Conservation (phyloP, 164 flowering plant species). For the Vitis labrusca region DNA sequence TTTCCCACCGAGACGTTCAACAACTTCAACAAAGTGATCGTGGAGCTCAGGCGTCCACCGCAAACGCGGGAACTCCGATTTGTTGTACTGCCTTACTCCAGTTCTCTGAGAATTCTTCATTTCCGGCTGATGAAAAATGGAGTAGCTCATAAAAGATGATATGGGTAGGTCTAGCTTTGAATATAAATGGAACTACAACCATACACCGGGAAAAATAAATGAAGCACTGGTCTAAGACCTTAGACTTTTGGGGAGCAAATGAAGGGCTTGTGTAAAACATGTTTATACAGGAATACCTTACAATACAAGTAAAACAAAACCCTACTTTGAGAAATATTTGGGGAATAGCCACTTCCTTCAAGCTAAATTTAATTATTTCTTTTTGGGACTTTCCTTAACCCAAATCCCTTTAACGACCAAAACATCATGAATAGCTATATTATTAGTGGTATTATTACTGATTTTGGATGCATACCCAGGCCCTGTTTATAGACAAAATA, state of each 20-base stretch:
- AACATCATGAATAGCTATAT: too few species aligned
- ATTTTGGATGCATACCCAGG: too few species aligned
- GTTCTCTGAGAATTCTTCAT: constrained; percentile 21
- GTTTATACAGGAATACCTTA: background rate
- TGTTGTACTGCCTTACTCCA: constrained; percentile 31
- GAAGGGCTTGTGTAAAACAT: background rate
- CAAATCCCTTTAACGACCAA: too few species aligned
- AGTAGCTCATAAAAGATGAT: background rate
- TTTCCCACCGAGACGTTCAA: constrained; percentile 41
- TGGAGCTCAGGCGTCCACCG: constrained; percentile 44
- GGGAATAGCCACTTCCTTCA: background rate
- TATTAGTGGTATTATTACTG: too few species aligned
- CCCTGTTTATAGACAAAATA: too few species aligned
- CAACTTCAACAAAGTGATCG: constrained; percentile 26
- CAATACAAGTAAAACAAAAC: background rate
- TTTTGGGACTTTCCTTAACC: too few species aligned
- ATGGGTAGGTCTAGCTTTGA: constrained; percentile 1
- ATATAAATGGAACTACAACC: constrained; percentile 10
- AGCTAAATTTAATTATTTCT: too few species aligned
- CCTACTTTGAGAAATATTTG: constrained; percentile 3
- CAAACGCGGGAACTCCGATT: constrained; percentile 37
- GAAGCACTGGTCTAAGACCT: constrained; percentile 4
- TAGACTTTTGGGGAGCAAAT: constrained; percentile 13
- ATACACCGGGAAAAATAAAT: background rate
- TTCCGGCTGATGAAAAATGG: constrained; percentile 7